Base-by-base conservation (phyloP, 2,329 filamentous ascomycete species). In the Ceratocystis papillata region DNA sequence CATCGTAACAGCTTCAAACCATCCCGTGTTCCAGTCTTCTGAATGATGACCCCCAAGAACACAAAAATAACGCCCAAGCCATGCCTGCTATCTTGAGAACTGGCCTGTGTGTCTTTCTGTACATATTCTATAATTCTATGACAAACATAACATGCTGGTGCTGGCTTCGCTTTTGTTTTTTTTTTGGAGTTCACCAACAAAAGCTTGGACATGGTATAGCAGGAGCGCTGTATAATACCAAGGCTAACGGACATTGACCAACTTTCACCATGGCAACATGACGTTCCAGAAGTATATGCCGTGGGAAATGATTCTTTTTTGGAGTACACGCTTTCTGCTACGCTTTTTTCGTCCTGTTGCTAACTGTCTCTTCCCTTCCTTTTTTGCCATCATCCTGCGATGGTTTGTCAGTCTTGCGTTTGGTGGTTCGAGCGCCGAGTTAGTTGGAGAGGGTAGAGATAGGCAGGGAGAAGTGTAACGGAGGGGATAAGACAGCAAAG, bases 51-150 rank as follows among this genome's bases (percentile, higher is more conserved):
- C 53, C 22, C 53, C 53, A 57, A 57, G 28, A 57, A 57, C 20
- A 22, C 22, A 33, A 33, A 17, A 33, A 30, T 22, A 41, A 41
- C 53, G 53, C 53, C 53, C 53, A 57, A 30, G 25, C 53, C 53
- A 57, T 57, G 53, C 53, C 53, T 57, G 53, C 53, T 57, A 57
- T 57, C 53, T 57, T 57, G 22, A 33, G 53, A 17, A 25, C 53
- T 57, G 53, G 53, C 20, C 53, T 8, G 53, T 57, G 53, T 57
- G 53, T 30, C 53, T 57, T 20, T 30, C 53, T 57, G 17, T 30
- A 57, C 53, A 30, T 33, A 57, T 57, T 57, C 20, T 57, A 57
- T 57, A 28, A 57, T 57, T 57, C 20, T 57, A 57, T 57, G 53
- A 57, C 53, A 57, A 57, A 57, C 53, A 30, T 57, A 28, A 5